These are phyloP conservation scores for Oxalis stricta DNA, from an alignment of 441 rosid species.

Conservation along the genomic window DNA sequence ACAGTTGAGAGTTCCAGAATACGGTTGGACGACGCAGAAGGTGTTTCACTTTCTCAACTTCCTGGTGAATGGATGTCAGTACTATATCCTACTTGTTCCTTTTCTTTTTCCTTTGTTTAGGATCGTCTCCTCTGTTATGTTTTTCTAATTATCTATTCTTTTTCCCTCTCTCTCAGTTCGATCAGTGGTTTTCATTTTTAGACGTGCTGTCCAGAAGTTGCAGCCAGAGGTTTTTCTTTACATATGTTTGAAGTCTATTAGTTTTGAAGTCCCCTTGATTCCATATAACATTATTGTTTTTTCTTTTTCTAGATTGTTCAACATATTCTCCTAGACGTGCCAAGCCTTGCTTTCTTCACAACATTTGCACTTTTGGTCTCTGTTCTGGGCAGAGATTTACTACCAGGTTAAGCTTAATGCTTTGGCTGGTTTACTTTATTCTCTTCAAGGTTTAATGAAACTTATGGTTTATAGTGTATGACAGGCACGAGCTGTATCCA, in stretches of 20 bases:
- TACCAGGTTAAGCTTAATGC: constrained; percentile 44
- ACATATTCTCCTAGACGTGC: constrained; percentile 74
- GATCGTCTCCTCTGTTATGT: background rate
- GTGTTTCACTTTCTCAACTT: constrained; percentile 87
- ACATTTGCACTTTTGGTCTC: constrained; percentile 76
- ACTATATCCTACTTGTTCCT: background rate
- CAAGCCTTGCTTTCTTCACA: constrained; percentile 86
- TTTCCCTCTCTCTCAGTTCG: constrained; percentile 33
- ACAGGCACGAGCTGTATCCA: constrained; percentile 85
- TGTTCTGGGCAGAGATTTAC: constrained; percentile 95
- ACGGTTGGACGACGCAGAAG: constrained; percentile 93
- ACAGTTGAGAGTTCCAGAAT: constrained; percentile 81
- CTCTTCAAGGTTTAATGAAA: background rate
- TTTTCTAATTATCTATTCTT: background rate
- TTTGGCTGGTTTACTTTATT: background rate
- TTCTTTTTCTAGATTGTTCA: constrained; percentile 40
- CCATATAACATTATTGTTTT: constrained; percentile 8
- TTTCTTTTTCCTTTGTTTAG: background rate
- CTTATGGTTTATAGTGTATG: too few species aligned
- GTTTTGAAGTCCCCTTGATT: background rate
- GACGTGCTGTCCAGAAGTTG: constrained; percentile 45
- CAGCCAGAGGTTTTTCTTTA: constrained; percentile 37
- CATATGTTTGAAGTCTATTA: background rate
- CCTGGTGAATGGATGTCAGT: constrained; percentile 74
- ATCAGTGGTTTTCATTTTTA: constrained; percentile 47